phyloP scores from a whole-genome alignment of 805 yeast genomes.

The Candida vaughaniae region DNA sequence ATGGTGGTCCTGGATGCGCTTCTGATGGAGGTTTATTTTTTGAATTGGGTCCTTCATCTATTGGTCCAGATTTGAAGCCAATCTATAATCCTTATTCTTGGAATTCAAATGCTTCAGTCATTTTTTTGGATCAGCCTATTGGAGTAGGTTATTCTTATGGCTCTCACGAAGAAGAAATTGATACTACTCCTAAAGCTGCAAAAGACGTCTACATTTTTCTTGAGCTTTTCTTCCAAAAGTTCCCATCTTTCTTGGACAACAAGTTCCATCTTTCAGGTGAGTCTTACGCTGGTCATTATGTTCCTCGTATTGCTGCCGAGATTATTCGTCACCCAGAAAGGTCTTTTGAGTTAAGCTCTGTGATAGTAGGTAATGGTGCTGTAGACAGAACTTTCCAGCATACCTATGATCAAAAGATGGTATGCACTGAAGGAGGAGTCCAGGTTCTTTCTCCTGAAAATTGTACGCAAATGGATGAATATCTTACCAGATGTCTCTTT shows the following conservation, averaged over 20 bases:
- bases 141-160: slow-evolving; percentile 26
- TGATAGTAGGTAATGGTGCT: slow-evolving; percentile 89
- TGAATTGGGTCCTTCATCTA: slow-evolving; percentile 28
- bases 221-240: slow-evolving; percentile 29
- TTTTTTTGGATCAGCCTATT: slow-evolving; percentile 33
- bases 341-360: slow-evolving; percentile 58
- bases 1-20: slow-evolving; percentile 33
- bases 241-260: slow-evolving; percentile 21
- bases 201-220: slow-evolving; percentile 28
- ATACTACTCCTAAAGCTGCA: slow-evolving; percentile 23
- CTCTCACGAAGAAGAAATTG: slow-evolving; percentile 16
- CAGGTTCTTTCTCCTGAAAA: slow-evolving; percentile 18
- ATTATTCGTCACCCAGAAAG: slow-evolving; percentile 36
- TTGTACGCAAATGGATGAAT: slow-evolving; percentile 26
- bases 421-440: slow-evolving; percentile 58
- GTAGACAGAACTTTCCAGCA: slow-evolving; percentile 77
- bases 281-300: slow-evolving; percentile 44
- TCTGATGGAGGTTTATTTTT: slow-evolving; percentile 28
- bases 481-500: slow-evolving; percentile 5
- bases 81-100: slow-evolving; percentile 26
- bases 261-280: slow-evolving; percentile 36
- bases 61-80: slow-evolving; percentile 21
- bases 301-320: slow-evolving; percentile 39
- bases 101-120: slow-evolving; percentile 32
- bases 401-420: slow-evolving; percentile 79